Evolutionary conservation across 1,139 yeast genomes (phyloP).

Genomic region (Suhomyces terraborum): DNA sequence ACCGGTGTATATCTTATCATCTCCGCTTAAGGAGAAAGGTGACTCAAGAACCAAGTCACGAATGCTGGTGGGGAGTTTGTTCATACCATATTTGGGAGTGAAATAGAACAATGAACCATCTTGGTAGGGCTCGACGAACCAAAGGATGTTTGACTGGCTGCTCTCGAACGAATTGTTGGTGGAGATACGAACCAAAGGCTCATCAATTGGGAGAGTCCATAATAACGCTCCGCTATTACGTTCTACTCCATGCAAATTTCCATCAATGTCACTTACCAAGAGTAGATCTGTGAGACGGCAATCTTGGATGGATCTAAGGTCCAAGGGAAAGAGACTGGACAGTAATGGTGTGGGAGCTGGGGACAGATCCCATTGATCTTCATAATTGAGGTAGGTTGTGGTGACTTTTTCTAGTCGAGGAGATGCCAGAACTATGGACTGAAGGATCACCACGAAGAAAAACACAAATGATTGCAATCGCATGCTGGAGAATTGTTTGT

Average conservation of each 20-base stretch:
- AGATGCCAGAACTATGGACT: conserved; percentile 16
- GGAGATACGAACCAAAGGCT: conserved; percentile 52
- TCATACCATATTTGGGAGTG: conserved; percentile 74
- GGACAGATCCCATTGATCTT: conserved; percentile 6
- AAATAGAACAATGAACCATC: conserved; percentile 89
- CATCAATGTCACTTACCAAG: conserved; percentile 83
- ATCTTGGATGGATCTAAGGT: conserved; percentile 47
- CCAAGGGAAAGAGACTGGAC: conserved; percentile 32
- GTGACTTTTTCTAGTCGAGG: conserved; percentile 32
- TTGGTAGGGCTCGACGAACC: conserved; percentile 91
- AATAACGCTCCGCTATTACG: conserved; percentile 72
- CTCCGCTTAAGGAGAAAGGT: conserved; percentile 79
- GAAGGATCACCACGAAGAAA: conserved; percentile 9
- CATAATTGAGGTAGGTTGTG: conserved; percentile 16
- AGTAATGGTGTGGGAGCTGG: conserved; percentile 12
- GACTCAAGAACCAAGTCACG: conserved; percentile 78
- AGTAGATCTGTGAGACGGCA: conserved; percentile 64
- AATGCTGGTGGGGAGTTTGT: conserved; percentile 79
- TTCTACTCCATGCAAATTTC: conserved; percentile 80
- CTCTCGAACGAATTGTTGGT: conserved; percentile 31
- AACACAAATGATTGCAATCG: conserved; percentile 11
- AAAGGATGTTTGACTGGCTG: conserved; percentile 37
- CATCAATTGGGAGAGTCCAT: conserved; percentile 71
- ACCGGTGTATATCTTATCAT: conserved; percentile 90
- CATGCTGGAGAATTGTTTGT: conserved; percentile 6